Percentiles rank a stretch among this genome's conserved stretches.
Conservation (phyloP, 2,329 filamentous ascomycete genomes). For the Torrubiella hemipterigena region DNA sequence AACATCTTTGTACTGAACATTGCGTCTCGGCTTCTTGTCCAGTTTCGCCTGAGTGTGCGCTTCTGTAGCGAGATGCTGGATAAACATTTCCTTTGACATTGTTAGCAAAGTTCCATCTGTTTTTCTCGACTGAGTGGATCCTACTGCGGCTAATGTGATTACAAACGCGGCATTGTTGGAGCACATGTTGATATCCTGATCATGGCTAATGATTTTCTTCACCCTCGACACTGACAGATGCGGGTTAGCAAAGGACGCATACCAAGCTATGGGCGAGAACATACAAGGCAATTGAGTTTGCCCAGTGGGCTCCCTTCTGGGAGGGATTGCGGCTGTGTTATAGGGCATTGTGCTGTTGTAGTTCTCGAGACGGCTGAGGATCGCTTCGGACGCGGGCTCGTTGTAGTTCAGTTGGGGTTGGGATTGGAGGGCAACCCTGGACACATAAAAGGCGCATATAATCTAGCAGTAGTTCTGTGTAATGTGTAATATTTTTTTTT, state of each 20-base stretch:
- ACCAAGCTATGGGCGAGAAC: slow-evolving; percentile 18
- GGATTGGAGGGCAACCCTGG: too few species aligned
- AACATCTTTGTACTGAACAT: slow-evolving; percentile 92
- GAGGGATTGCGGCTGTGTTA: slow-evolving; percentile 75
- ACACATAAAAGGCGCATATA: too few species aligned
- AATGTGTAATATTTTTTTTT: too few species aligned
- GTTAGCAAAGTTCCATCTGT: slow-evolving; percentile 2
- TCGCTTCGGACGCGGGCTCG: too few species aligned
- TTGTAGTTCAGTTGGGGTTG: too few species aligned
- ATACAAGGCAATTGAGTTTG: slow-evolving; percentile 74
- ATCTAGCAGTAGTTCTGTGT: too few species aligned
- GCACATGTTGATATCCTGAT: slow-evolving; percentile 74
- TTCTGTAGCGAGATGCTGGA: slow-evolving; percentile 80
- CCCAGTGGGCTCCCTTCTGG: slow-evolving; percentile 71
- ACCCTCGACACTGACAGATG: slow-evolving; percentile 65
- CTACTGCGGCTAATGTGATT: slow-evolving; percentile 77
- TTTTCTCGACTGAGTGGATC: slow-evolving; percentile 10
- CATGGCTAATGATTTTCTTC: slow-evolving; percentile 86
- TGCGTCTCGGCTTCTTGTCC: slow-evolving; percentile 82
- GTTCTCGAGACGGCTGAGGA: too few species aligned
- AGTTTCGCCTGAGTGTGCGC: slow-evolving; percentile 80
- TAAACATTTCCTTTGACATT: slow-evolving; percentile 70
- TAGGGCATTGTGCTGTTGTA: slow-evolving; percentile 60
- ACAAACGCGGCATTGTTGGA: slow-evolving; percentile 92
- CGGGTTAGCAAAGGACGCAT: slow-evolving; percentile 5